Percentiles rank a stretch among this genome's conserved stretches.
These are phyloP conservation scores for Hericium rajendrae DNA, from an alignment of 768 basidiomycete genomes.

Conservation along the genomic window DNA sequence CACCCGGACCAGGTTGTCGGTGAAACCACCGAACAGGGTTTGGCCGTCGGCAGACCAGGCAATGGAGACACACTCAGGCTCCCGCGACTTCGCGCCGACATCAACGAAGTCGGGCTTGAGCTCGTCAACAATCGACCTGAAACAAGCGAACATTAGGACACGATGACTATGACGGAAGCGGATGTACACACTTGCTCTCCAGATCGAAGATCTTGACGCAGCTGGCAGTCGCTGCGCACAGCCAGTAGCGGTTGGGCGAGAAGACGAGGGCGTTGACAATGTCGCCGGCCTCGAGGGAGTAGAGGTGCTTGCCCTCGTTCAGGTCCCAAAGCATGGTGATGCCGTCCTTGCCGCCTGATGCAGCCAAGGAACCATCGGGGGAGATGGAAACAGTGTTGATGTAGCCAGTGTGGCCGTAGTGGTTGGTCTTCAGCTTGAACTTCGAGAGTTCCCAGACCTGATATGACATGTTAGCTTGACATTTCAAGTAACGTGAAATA, in stretches of 20 bases:
- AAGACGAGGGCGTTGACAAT: slow-evolving; percentile 99
- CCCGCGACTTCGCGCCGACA: slow-evolving; percentile 56
- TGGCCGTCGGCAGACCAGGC: slow-evolving; percentile 99
- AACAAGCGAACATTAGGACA: not conserved
- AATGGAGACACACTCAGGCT: slow-evolving; percentile 91
- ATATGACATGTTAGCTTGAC: not conserved
- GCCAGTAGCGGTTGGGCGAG: slow-evolving; percentile 99
- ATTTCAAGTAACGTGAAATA: not conserved
- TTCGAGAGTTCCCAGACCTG: slow-evolving; percentile 99
- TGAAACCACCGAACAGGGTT: slow-evolving; percentile 95
- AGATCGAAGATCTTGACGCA: slow-evolving; percentile 99
- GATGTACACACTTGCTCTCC: slow-evolving; percentile 83
- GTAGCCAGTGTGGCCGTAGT: slow-evolving; percentile 98
- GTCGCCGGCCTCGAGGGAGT: slow-evolving; percentile 98
- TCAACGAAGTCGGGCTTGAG: slow-evolving; percentile 92
- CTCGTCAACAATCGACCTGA: slow-evolving; percentile 94
- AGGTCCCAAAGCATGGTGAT: slow-evolving; percentile 99
- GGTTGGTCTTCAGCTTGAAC: slow-evolving; percentile 99
- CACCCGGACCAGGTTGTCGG: slow-evolving; percentile 87
- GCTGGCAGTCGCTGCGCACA: slow-evolving; percentile 95
- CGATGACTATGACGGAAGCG: slow-evolving; percentile 1
- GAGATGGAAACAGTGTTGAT: slow-evolving; percentile 98
- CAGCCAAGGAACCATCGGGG: slow-evolving; percentile 96
- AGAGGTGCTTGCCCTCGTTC: slow-evolving; percentile 99
- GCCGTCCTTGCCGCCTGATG: slow-evolving; percentile 98